phyloP scores from a whole-genome alignment of 2,329 filamentous ascomycete species.

The Didymella pomorum region DNA sequence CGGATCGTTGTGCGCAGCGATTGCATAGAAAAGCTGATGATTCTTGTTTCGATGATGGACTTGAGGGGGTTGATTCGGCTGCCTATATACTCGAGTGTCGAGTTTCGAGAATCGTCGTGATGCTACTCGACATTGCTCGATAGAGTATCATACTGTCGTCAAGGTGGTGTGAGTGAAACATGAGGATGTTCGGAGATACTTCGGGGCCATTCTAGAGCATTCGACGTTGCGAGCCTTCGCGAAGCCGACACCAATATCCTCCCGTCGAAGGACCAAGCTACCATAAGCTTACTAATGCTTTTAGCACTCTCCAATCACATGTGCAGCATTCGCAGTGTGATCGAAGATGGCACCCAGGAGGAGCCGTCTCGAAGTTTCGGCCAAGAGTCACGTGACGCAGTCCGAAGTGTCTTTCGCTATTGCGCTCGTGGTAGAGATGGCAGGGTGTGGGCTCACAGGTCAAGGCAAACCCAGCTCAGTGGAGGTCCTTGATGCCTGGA shows the following conservation, averaged over 20 bases:
- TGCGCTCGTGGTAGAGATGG: background rate
- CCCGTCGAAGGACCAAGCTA: background rate
- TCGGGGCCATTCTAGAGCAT: constrained; percentile 37
- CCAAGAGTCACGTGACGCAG: constrained; percentile 26
- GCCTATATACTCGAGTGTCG: constrained; percentile 40
- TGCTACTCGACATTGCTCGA: constrained; percentile 16
- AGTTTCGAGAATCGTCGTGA: constrained; percentile 42
- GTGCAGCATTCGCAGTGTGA: background rate
- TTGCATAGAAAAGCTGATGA: constrained; percentile 46
- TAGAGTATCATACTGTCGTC: constrained; percentile 13
- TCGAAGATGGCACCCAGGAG: background rate
- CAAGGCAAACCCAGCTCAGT: constrained; percentile 5
- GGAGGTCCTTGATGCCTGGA: constrained; percentile 75
- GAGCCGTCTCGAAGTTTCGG: constrained; percentile 7
- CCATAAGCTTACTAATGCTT: background rate
- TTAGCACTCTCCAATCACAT: constrained; percentile 1
- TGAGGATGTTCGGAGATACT: constrained; percentile 34
- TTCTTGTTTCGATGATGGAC: constrained; percentile 39
- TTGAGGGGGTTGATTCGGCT: constrained; percentile 14
- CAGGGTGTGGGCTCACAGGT: constrained; percentile 17
- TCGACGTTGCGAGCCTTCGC: constrained; percentile 25
- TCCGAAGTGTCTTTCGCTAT: background rate
- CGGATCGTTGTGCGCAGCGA: constrained; percentile 44
- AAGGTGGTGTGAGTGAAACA: constrained; percentile 22
- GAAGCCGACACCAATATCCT: background rate